Base-by-base conservation (phyloP, 2,329 filamentous ascomycete species). In the Sporothrix brasiliensis region DNA sequence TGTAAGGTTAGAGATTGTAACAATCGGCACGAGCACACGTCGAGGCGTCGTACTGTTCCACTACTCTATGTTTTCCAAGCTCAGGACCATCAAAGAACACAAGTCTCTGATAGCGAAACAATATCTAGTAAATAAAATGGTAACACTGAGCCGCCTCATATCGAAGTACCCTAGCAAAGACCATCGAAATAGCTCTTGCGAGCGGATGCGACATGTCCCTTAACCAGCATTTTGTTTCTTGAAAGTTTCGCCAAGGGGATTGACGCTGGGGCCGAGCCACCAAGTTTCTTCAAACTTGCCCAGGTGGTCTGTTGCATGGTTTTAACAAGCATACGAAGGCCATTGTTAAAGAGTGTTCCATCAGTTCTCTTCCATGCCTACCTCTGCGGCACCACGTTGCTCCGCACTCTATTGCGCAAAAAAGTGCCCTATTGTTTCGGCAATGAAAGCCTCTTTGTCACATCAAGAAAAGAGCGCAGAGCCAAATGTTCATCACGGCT, bases 161-260 rank as follows among this genome's bases (percentile, higher is more conserved):
- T 16, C 61, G 30, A 50, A 21, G 9, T 14, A 50, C 11, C 50
- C 7, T 7, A 1, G 30, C 21, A 50, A 21, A 50, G n/a, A 16
- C n/a, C 21, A 61, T n/a, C 5, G 3, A 27, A 14, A 34, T 41
- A 14, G 10, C 19, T 21, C 56, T 24, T n/a, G n/a, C 34, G 3
- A 13, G 19, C 34, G 56, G 56, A 61, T n/a, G 44, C 4, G 39
- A 16, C 19, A 44, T 9, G 9, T 58, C 53, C 27, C 50, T 24
- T 66, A 24, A 14, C 24, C 30, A 13, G 19, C 2, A 14, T 65
- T 44, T 70, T 44, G 70, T 73, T 71, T 71, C 61, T 66, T 61
- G 50, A 39, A 68, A 68, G 72, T 74, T 74, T 74, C 71, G 73
- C 71, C 72, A 74, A 74, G 72, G 47, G 13, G 58, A 71, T 72